Percentiles rank a stretch among this genome's conserved stretches.
Evolutionary conservation across 2,329 filamentous ascomycete genomes (phyloP).

Genomic region (Trichoderma gracile): DNA sequence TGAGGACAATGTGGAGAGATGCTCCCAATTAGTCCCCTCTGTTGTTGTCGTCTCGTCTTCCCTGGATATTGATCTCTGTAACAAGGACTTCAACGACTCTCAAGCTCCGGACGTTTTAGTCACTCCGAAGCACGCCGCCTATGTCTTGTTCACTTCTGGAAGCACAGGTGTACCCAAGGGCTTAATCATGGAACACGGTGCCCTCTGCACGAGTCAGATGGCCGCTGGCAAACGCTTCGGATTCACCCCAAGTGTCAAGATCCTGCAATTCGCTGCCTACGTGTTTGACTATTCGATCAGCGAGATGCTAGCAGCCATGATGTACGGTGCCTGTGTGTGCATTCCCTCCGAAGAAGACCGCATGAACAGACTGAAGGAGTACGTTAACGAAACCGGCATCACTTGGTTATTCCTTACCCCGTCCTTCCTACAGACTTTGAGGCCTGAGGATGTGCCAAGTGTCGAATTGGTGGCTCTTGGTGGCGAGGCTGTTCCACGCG

Average conservation of each 20-base stretch:
- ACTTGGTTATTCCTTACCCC: slow-evolving; percentile 24
- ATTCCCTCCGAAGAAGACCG: neutral
- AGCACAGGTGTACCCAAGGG: neutral
- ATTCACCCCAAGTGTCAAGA: neutral
- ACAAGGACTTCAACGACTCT: neutral
- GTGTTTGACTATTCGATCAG: neutral
- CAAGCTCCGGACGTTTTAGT: neutral
- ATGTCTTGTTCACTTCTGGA: slow-evolving; percentile 3
- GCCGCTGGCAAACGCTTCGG: neutral
- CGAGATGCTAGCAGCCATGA: neutral
- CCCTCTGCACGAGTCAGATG: neutral
- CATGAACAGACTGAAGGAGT: neutral
- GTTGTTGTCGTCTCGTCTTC: neutral
- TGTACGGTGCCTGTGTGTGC: neutral
- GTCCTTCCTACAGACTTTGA: slow-evolving; percentile 20
- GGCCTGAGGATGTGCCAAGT: neutral
- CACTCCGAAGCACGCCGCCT: neutral
- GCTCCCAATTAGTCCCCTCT: neutral
- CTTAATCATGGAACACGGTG: neutral
- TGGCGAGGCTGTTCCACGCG: slow-evolving; percentile 2
- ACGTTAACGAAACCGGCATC: neutral
- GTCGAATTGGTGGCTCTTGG: neutral
- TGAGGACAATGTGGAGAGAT: neutral
- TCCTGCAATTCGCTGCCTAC: neutral
- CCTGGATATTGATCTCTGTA: neutral